Conservation (phyloP, 345 rosid species). For the rapeseed (Brassica napus) region Da-Ae NC_063452.1:57385501-57386000, state of each 20-base stretch:
- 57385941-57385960: no score
- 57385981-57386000: no score
- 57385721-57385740: neutral
- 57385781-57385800: slow-evolving; percentile 28
- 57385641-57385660: neutral
- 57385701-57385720: neutral
- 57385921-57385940: no score
- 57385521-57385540: neutral
- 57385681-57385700: neutral
- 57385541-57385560: neutral
- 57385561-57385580: neutral
- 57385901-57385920: no score
- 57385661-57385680: neutral
- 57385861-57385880: slow-evolving; percentile 27
- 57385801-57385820: slow-evolving; percentile 10
- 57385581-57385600: no score
- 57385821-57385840: slow-evolving; percentile 26
- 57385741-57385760: neutral
- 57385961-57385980: no score
- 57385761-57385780: slow-evolving; percentile 35
- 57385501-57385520: neutral
- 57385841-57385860: slow-evolving; percentile 34
- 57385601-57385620: neutral
- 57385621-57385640: neutral
- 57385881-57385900: no score